These are phyloP conservation scores for Astrothelium macrocarpum DNA, from an alignment of 495 filamentous ascomycete species.

Conservation along the genomic window DNA sequence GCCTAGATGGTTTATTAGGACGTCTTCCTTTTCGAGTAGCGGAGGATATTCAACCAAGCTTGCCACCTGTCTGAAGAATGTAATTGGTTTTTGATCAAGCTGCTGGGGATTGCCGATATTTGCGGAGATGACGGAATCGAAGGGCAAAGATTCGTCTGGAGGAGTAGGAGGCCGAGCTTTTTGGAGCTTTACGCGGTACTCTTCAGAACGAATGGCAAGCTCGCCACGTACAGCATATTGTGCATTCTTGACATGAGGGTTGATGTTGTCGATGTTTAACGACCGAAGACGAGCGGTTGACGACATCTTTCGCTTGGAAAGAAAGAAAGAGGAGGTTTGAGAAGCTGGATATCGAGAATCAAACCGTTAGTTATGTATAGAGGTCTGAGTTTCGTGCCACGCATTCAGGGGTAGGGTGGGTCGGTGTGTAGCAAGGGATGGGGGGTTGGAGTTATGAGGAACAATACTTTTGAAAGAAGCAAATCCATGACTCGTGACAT, in stretches of 20 bases:
- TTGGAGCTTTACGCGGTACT: slow-evolving; percentile 63
- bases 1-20: slow-evolving; percentile 52
- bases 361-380: not conserved
- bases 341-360: slow-evolving; percentile 1
- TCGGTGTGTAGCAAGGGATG: not conserved
- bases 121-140: slow-evolving; percentile 82
- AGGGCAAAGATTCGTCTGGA: slow-evolving; percentile 58
- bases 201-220: slow-evolving; percentile 80
- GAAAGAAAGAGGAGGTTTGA: slow-evolving; percentile 12
- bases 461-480: not conserved
- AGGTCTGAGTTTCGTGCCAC: not conserved
- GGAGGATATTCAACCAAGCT: slow-evolving; percentile 85
- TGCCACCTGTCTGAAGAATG: slow-evolving; percentile 95
- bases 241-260: slow-evolving; percentile 70
- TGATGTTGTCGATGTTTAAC: slow-evolving; percentile 81
- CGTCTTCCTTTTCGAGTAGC: slow-evolving; percentile 69
- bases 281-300: slow-evolving; percentile 44
- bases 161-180: slow-evolving; percentile 29
- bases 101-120: slow-evolving; percentile 99
- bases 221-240: slow-evolving; percentile 97
- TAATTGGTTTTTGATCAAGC: slow-evolving; percentile 96
- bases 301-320: slow-evolving; percentile 42
- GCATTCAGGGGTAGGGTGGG: not conserved
- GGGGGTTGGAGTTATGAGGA: not conserved
- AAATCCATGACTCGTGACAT: not conserved